Evolutionary conservation across 2,329 filamentous ascomycete species (phyloP).

Genomic region (Epichloe gansuensis): DNA sequence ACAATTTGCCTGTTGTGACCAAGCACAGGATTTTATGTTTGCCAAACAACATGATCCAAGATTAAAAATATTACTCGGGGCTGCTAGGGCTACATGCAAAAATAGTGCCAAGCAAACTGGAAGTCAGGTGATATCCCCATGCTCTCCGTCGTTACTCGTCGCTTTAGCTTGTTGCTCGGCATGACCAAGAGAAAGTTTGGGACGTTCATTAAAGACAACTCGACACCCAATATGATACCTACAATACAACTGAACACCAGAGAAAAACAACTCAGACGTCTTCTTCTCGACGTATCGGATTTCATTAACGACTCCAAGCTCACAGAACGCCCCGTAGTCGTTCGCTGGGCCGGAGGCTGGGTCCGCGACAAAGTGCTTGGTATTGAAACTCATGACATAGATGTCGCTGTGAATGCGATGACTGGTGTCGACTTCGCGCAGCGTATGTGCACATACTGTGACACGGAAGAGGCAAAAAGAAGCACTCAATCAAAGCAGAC

Average conservation of each 20-base stretch:
- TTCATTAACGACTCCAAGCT: conserved; percentile 39
- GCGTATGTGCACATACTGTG: conserved; percentile 56
- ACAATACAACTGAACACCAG: conserved; percentile 48
- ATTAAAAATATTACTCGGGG: too few species aligned
- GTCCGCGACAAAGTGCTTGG: conserved; percentile 73
- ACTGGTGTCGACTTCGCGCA: conserved; percentile 67
- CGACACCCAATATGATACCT: conserved; percentile 7
- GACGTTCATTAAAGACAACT: conserved; percentile 13
- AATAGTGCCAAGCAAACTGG: too few species aligned
- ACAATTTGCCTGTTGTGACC: too few species aligned
- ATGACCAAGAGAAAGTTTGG: conserved; percentile 5
- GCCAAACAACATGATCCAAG: too few species aligned
- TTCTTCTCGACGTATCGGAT: conserved; percentile 71
- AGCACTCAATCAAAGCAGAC: conserved; percentile 3
- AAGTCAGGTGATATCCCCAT: not conserved
- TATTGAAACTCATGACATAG: conserved; percentile 65
- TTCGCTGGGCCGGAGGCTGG: conserved; percentile 80
- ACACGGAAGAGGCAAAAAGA: conserved; percentile 12
- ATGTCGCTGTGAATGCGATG: conserved; percentile 77
- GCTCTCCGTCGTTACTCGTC: not conserved
- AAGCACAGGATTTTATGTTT: too few species aligned
- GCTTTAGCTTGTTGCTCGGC: not conserved
- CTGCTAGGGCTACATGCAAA: too few species aligned
- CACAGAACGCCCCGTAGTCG: conserved; percentile 42
- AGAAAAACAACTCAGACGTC: conserved; percentile 59